Evolutionary conservation across 768 basidiomycete species (phyloP).

Genomic region (Leccinum subtestaceum): DNA sequence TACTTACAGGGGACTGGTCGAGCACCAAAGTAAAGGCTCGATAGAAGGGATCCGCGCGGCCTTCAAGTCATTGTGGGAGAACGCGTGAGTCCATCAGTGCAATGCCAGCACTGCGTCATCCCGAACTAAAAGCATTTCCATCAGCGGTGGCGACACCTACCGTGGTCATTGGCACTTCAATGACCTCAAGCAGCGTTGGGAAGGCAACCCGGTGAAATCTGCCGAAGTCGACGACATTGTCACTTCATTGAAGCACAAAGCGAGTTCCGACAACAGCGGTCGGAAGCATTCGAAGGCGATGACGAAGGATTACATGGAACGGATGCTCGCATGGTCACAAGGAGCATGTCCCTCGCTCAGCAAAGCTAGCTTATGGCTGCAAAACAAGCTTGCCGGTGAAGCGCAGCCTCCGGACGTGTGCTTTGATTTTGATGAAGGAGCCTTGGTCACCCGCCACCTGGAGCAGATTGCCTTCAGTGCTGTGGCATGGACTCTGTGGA

Average conservation of each 20-base stretch:
- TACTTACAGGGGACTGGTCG: too few relatives aligned
- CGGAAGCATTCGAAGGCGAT: neutral
- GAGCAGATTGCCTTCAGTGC: neutral
- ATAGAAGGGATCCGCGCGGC: too few relatives aligned
- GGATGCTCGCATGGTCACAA: neutral
- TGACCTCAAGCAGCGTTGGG: neutral
- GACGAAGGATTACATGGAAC: neutral
- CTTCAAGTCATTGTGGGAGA: too few relatives aligned
- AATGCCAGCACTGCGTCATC: too few relatives aligned
- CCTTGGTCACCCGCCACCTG: neutral
- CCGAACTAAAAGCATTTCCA: too few relatives aligned
- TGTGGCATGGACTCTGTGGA: neutral
- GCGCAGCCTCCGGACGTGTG: too few relatives aligned
- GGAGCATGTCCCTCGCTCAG: neutral
- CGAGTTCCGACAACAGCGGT: neutral
- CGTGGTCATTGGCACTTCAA: neutral
- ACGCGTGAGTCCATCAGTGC: too few relatives aligned
- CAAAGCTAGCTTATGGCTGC: neutral
- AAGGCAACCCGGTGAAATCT: neutral
- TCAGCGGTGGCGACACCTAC: neutral
- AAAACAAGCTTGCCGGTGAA: neutral
- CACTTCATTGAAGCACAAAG: neutral
- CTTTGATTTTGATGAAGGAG: neutral
- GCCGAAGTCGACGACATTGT: neutral
- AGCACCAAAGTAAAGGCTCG: too few relatives aligned